A percentile compares a stretch with the other conserved stretches of the same genome.
These are phyloP conservation scores for Saccharomyces jurei DNA, from an alignment of 805 yeast genomes.

Conservation along the genomic window DNA sequence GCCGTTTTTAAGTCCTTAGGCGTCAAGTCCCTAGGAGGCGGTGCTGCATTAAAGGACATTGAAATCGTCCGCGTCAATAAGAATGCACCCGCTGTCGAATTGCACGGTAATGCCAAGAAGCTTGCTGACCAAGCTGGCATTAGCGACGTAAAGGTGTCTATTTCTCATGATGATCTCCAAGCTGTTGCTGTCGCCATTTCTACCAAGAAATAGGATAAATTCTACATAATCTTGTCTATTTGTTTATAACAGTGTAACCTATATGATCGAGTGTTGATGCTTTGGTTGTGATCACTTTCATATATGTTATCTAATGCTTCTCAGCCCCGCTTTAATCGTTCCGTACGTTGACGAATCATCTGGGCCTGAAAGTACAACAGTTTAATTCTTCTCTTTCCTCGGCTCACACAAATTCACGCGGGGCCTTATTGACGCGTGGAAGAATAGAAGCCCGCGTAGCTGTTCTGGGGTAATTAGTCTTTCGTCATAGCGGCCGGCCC, in stretches of 20 bases:
- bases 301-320: no score
- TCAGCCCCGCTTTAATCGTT: not conserved
- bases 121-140: conserved; percentile 71
- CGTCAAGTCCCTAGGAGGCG: conserved; percentile 85
- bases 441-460: not conserved
- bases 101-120: conserved; percentile 66
- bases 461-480: not conserved
- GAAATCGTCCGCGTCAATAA: conserved; percentile 68
- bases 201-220: conserved; percentile 11
- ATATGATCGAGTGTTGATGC: no score
- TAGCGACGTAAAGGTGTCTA: conserved; percentile 70
- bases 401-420: not conserved
- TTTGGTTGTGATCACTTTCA: no score
- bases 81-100: conserved; percentile 75
- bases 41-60: conserved; percentile 86
- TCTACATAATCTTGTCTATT: not conserved
- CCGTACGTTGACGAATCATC: not conserved
- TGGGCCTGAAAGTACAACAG: not conserved
- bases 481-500: not conserved
- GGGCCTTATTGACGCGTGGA: not conserved
- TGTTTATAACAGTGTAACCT: not conserved
- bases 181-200: conserved; percentile 91
- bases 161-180: conserved; percentile 94
- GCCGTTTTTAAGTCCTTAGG: conserved; percentile 96
- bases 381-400: not conserved